Percentiles rank a stretch among this genome's conserved stretches.
Conservation (phyloP, 2,329 filamentous ascomycete genomes). For the Macrophomina pseudophaseolina region DNA sequence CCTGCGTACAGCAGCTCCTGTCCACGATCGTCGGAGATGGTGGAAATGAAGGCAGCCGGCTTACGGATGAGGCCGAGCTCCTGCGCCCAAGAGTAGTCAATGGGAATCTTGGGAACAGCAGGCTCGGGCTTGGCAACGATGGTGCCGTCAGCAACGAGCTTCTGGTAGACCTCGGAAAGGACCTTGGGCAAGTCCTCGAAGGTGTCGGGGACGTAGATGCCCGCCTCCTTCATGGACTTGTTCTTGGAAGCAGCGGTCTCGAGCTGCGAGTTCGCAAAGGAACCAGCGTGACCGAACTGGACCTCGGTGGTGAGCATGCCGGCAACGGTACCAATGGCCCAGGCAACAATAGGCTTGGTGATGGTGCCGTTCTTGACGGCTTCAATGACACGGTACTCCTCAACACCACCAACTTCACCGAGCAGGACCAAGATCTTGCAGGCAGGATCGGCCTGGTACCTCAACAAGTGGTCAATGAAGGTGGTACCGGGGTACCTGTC, state of each 20-base stretch:
- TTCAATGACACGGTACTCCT: conserved; percentile 99
- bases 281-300: conserved; percentile 98
- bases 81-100: conserved; percentile 99
- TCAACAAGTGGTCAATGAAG: conserved; percentile 97
- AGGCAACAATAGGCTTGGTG: conserved; percentile 98
- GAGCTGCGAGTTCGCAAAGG: conserved; percentile 98
- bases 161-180: conserved; percentile 83
- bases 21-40: conserved; percentile 99
- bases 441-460: conserved; percentile 94
- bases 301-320: conserved; percentile 99
- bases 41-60: conserved; percentile 99
- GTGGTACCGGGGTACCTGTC: conserved; percentile 98
- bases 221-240: conserved; percentile 92
- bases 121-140: conserved; percentile 89
- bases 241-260: conserved; percentile 98
- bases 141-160: conserved; percentile 81
- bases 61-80: conserved; percentile 99
- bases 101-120: conserved; percentile 96
- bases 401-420: conserved; percentile 98
- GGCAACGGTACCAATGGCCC: conserved; percentile 98
- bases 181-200: conserved; percentile 90
- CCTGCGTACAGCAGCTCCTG: conserved; percentile 98
- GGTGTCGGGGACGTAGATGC: conserved; percentile 91
- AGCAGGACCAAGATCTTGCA: conserved; percentile 97
- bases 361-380: conserved; percentile 93